Base-by-base conservation (phyloP, 2,329 filamentous ascomycete genomes). In the Aspergillus udagawae region DNA sequence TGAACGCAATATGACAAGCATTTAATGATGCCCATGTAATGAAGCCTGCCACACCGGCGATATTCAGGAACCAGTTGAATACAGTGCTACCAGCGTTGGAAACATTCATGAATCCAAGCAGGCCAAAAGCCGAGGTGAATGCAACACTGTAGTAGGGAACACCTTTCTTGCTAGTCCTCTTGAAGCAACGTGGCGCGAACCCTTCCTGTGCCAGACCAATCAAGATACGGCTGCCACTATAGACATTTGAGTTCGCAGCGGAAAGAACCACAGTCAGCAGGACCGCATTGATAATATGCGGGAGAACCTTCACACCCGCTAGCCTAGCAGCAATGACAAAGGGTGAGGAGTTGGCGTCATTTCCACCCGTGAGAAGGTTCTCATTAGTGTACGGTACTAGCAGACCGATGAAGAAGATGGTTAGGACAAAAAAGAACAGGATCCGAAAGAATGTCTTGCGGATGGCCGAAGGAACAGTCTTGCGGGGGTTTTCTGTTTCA, bases 391-490 rank as follows among this genome's bases (percentile, higher is more conserved):
- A 89, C 1, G 88, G 87, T 4, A 92, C 82, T 53, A 89, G 77
- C 66, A 92, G 81, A 52, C 88, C 88, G 64, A 91, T 82, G 72
- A 91, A 88, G 77, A 92, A 74, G 48, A 75, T 67, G 14, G 72
- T 73, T 27, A 73, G 62, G 32, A 74, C 67, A 56, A 73, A 75
- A 63, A 92, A 82, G 61, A 82, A 76, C 52, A 91, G 81, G 62
- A 92, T 90, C 55, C 87, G 84, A 81, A 85, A 90, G 73, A 90
- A 92, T 0, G 89, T 90, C 76, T 85, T 88, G 52, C 84, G 83
- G 67, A 92, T 90, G 25, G 89, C 89, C 12, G 79, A 77, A 0
- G 90, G 90, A 52, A 93, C 87, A 17, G 83, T 86, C 74, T 86
- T 88, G 64, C 83, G 82, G 5, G 89, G 90, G 69, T 91, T 85